A percentile compares a stretch with the other conserved stretches of the same genome.
Conservation (phyloP, 1,284 basidiomycete genomes). For the Puccinia novopanici region DNA sequence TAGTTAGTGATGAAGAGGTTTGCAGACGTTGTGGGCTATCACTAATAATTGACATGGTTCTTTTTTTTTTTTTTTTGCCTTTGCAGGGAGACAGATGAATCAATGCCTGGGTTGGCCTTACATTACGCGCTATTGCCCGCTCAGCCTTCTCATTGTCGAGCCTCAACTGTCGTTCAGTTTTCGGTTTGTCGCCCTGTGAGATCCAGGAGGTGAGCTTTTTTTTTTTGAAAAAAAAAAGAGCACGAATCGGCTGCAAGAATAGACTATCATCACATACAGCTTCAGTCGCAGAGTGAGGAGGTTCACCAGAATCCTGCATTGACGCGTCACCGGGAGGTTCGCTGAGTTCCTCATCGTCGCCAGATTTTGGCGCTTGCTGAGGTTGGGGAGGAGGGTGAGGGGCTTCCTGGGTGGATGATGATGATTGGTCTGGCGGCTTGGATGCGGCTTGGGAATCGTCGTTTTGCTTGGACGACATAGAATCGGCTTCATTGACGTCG, state of each 20-base stretch:
- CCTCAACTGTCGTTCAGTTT: too few relatives aligned
- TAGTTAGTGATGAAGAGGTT: background rate
- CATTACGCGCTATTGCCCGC: too few relatives aligned
- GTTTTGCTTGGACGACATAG: background rate
- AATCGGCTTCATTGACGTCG: background rate
- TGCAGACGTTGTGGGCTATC: background rate
- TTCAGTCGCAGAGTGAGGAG: background rate
- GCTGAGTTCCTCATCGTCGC: conserved; percentile 7
- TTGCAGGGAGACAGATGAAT: background rate
- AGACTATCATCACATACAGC: background rate
- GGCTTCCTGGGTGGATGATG: conserved; percentile 1
- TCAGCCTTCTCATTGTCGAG: too few relatives aligned
- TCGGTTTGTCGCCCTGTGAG: too few relatives aligned
- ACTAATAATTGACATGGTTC: background rate
- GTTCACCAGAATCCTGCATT: background rate
- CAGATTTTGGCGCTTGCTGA: background rate
- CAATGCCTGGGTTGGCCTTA: too few relatives aligned
- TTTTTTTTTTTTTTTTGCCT: background rate
- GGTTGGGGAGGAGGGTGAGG: background rate
- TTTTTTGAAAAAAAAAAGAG: background rate
- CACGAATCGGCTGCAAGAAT: background rate
- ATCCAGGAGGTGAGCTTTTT: background rate
- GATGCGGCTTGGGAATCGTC: background rate
- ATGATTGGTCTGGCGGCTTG: background rate
- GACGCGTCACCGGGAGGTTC: conserved; percentile 6